A percentile compares a stretch with the other conserved stretches of the same genome.
Conservation (phyloP, 2,329 filamentous ascomycete genomes). For the Alternaria postmessia region DNA sequence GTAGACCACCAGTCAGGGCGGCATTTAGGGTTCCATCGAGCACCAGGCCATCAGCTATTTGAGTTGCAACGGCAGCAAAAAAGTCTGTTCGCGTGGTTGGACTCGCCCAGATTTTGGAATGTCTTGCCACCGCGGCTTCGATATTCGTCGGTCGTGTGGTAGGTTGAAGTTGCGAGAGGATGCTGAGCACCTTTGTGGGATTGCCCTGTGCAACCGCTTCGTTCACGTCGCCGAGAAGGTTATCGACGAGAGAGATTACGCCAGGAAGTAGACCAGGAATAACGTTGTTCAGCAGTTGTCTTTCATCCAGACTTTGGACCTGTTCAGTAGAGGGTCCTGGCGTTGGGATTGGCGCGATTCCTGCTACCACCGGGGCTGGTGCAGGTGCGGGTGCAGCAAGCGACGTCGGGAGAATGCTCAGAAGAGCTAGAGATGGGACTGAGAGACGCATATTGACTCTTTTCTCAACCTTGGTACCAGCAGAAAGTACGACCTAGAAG, state of each 20-base stretch:
- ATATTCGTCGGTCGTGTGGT: constrained; percentile 27
- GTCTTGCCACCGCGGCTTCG: constrained; percentile 14
- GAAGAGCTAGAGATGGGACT: constrained; percentile 15
- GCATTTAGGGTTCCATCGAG: constrained; percentile 26
- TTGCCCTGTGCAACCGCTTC: constrained; percentile 24
- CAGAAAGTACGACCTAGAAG: neutral
- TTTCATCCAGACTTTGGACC: constrained; percentile 15
- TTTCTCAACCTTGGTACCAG: neutral
- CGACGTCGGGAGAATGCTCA: constrained; percentile 21
- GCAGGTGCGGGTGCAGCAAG: constrained; percentile 13
- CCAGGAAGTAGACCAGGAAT: constrained; percentile 12
- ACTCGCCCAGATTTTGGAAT: constrained; percentile 26
- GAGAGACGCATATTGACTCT: constrained; percentile 18
- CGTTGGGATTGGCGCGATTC: constrained; percentile 4
- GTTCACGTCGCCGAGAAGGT: constrained; percentile 22
- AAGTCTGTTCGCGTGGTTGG: constrained; percentile 26
- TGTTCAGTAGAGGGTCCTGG: neutral
- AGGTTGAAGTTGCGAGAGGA: constrained; percentile 25
- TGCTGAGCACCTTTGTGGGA: constrained; percentile 18
- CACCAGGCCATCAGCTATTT: constrained; percentile 29
- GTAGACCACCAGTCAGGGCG: constrained; percentile 20
- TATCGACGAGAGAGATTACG: constrained; percentile 13
- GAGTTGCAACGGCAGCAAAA: constrained; percentile 29
- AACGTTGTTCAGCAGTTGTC: constrained; percentile 18
- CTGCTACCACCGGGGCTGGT: constrained; percentile 1